Percentiles rank a stretch among this genome's conserved stretches.
These are phyloP conservation scores for Poronia punctata DNA, from an alignment of 495 filamentous ascomycete species.

Conservation along the genomic window DNA sequence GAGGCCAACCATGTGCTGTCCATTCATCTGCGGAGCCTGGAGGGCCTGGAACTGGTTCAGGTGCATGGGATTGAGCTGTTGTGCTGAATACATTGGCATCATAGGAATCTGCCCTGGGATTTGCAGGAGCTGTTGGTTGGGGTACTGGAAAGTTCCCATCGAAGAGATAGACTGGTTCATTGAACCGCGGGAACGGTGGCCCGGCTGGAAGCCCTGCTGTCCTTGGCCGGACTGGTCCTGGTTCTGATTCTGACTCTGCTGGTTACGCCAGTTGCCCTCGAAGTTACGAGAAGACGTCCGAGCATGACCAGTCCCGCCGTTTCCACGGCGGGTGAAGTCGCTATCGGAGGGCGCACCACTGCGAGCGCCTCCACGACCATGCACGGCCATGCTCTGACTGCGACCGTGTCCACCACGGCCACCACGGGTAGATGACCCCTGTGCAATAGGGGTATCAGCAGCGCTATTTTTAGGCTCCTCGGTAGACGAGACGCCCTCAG, in stretches of 20 bases:
- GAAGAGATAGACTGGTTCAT: constrained; percentile 80
- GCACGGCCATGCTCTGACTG: constrained; percentile 57
- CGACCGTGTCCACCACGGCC: constrained; percentile 49
- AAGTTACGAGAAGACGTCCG: constrained; percentile 85
- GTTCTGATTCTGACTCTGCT: constrained; percentile 53
- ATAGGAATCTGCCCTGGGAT: constrained; percentile 72
- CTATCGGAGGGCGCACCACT: constrained; percentile 34
- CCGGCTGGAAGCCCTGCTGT: constrained; percentile 82
- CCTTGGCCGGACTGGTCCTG: constrained; percentile 51
- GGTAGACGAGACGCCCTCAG: constrained; percentile 43
- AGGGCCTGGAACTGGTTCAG: constrained; percentile 86
- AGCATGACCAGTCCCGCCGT: constrained; percentile 58
- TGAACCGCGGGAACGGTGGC: constrained; percentile 78
- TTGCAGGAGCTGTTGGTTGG: constrained; percentile 83
- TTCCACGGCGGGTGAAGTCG: constrained; percentile 67
- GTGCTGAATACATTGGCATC: constrained; percentile 71
- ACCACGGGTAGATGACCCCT: constrained; percentile 39
- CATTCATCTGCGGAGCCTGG: constrained; percentile 78
- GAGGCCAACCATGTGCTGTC: constrained; percentile 60
- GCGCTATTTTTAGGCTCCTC: constrained; percentile 41
- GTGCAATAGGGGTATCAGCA: constrained; percentile 42
- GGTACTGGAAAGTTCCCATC: constrained; percentile 85
- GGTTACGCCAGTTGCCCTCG: constrained; percentile 96
- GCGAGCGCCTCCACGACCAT: constrained; percentile 42
- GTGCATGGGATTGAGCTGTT: constrained; percentile 85